Base-by-base conservation (phyloP, 495 filamentous ascomycete genomes). In the Penicillium parvum region DNA sequence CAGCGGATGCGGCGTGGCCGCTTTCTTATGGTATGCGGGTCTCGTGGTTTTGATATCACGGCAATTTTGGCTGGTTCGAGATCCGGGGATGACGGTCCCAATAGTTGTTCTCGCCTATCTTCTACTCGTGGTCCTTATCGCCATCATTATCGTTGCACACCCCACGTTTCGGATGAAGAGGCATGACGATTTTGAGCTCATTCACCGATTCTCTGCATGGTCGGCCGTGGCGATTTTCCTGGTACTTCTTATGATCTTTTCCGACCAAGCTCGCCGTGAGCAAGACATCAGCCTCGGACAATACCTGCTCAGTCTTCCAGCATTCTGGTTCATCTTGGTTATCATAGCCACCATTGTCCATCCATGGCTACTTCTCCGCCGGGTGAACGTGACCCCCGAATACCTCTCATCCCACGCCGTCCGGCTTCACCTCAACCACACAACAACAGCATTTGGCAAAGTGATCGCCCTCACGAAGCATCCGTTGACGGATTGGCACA, bases 201-300 rank as follows among this genome's bases (percentile, higher is more conserved):
- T 75, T 34, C 83, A 88, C 53, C 75, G 84, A 15, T 86, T 78
- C 51, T 73, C 73, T 20, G 82, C 81, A 23, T 88, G 83, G 83
- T 61, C 64, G 0, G 68, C 67, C 7, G 52, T 86, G 11, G 66
- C 65, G 1, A 64, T 84, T 14, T 80, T 85, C 64, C 83, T 82
- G 75, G 55, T 69, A 21, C 49, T 73, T 3, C 39, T 55, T 4
- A 47, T 57, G 41, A 26, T 57, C 21, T 54, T 53, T 12, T 42
- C 47, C 9, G 40, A 50, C 19, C 61, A 64, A 20, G 44, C 51
- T 48, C 49, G 55, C 43, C 52, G 33, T 32, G 47, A 58, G 14
- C 30, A 55, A 10, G 18, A 28, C 20, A 11, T 49, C 10, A 43
- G 53, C 4, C 38, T 50, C 8, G 57, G 54, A 18, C 26, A 55